phyloP scores from a whole-genome alignment of 164 flowering plant genomes.

The Tinospora cordifolia region DNA sequence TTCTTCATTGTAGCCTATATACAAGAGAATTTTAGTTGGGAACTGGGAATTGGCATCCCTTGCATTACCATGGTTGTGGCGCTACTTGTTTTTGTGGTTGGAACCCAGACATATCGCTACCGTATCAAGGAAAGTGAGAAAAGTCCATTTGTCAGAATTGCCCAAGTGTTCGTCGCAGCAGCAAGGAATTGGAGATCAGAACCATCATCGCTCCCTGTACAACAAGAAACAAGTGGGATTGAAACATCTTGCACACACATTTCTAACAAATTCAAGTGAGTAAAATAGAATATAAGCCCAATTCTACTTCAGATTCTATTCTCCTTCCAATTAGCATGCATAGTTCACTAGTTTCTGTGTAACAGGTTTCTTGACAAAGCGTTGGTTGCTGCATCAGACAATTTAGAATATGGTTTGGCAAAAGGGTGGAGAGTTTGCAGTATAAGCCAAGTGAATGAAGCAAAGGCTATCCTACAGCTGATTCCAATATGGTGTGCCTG shows the following conservation, averaged over 20 bases:
- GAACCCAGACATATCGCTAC: slow-evolving; percentile 14
- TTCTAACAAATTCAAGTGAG: slow-evolving; percentile 10
- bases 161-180: slow-evolving; percentile 4
- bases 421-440: slow-evolving; percentile 1
- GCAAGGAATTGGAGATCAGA: slow-evolving; percentile 5
- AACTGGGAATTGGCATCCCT: slow-evolving; percentile 14
- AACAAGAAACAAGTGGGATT: not conserved
- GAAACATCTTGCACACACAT: not conserved
- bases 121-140: slow-evolving; percentile 5
- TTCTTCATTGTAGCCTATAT: slow-evolving; percentile 3
- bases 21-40: slow-evolving; percentile 17
- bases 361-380: slow-evolving; percentile 17
- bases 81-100: slow-evolving; percentile 13
- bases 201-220: not conserved
- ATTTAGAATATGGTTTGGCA: not conserved
- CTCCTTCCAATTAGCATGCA: not conserved
- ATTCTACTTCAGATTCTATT: not conserved
- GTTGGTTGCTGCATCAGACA: slow-evolving; percentile 1
- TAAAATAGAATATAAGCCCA: not conserved
- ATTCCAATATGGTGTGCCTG: slow-evolving; percentile 16
- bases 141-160: slow-evolving; percentile 7
- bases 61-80: slow-evolving; percentile 13
- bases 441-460: slow-evolving; percentile 13
- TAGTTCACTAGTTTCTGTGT: not conserved
- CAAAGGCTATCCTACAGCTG: slow-evolving; percentile 6